Conservation (phyloP, 495 filamentous ascomycete species). For the Podospora australis region DNA sequence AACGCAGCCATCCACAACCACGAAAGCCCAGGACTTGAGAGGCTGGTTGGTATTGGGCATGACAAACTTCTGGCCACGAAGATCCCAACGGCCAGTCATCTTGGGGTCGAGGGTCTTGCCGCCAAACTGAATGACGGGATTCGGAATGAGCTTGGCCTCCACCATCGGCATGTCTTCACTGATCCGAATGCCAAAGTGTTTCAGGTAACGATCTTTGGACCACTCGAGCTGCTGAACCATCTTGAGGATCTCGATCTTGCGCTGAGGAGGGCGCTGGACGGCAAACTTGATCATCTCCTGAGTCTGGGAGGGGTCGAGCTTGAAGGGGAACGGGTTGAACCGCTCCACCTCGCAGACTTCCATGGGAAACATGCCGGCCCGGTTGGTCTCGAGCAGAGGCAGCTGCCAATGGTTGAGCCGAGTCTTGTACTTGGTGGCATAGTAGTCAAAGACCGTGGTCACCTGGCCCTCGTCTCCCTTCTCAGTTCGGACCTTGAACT, state of each 20-base stretch:
- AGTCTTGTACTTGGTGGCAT: constrained; percentile 55
- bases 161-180: constrained; percentile 52
- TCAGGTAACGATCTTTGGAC: constrained; percentile 58
- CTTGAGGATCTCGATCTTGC: constrained; percentile 55
- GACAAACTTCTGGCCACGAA: constrained; percentile 71
- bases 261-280: constrained; percentile 54
- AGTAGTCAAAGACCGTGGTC: constrained; percentile 62
- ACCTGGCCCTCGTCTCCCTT: constrained; percentile 32
- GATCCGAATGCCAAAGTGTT: constrained; percentile 63
- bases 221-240: constrained; percentile 64
- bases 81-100: constrained; percentile 71
- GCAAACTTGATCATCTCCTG: constrained; percentile 84
- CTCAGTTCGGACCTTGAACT: constrained; percentile 50
- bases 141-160: constrained; percentile 63
- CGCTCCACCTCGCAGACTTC: constrained; percentile 53
- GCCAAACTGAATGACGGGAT: constrained; percentile 63
- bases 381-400: constrained; percentile 67
- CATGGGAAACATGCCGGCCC: constrained; percentile 65
- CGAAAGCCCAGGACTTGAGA: constrained; percentile 66
- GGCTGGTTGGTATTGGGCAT: constrained; percentile 47
- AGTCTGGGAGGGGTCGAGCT: constrained; percentile 67
- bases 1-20: constrained; percentile 21
- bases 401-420: constrained; percentile 42
- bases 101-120: constrained; percentile 45
- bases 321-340: constrained; percentile 73